Conservation (phyloP, 805 yeast genomes). For the Ogataea pini region DNA sequence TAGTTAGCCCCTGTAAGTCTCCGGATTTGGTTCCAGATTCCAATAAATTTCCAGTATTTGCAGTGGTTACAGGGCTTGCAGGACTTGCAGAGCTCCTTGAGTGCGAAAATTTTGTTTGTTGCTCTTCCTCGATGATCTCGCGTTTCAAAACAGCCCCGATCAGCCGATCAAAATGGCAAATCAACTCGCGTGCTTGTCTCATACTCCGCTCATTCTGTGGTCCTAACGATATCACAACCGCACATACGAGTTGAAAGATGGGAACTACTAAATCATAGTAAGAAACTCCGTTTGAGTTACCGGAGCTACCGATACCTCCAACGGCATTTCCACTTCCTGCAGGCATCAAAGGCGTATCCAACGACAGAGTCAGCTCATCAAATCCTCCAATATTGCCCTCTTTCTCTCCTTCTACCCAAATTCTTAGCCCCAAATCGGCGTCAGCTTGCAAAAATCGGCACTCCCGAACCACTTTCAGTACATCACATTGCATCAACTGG, state of each 20-base stretch:
- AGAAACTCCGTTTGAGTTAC: conserved; percentile 38
- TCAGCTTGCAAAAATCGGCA: conserved; percentile 64
- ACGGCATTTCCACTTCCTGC: conserved; percentile 23
- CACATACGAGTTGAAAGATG: conserved; percentile 66
- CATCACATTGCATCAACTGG: conserved; percentile 69
- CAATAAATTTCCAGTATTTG: conserved; percentile 1
- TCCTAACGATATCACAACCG: conserved; percentile 74
- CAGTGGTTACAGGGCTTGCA: neutral
- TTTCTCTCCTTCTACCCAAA: conserved; percentile 23
- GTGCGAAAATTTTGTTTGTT: neutral
- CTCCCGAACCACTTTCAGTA: conserved; percentile 61
- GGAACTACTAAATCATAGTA: conserved; percentile 71
- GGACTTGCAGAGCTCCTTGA: neutral
- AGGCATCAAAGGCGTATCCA: conserved; percentile 52
- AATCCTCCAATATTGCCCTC: conserved; percentile 16
- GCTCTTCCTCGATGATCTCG: conserved; percentile 27
- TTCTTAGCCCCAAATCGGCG: conserved; percentile 72
- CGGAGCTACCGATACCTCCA: conserved; percentile 2
- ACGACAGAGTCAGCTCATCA: conserved; percentile 46
- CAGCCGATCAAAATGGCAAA: conserved; percentile 54
- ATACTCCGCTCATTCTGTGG: conserved; percentile 66
- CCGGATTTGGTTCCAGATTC: neutral
- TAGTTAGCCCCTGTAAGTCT: conserved; percentile 28
- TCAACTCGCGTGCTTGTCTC: conserved; percentile 49
- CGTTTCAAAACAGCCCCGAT: conserved; percentile 50